These are phyloP conservation scores for Endocalyx cinctus DNA, from an alignment of 2,329 filamentous ascomycete genomes.

Conservation along the genomic window DNA sequence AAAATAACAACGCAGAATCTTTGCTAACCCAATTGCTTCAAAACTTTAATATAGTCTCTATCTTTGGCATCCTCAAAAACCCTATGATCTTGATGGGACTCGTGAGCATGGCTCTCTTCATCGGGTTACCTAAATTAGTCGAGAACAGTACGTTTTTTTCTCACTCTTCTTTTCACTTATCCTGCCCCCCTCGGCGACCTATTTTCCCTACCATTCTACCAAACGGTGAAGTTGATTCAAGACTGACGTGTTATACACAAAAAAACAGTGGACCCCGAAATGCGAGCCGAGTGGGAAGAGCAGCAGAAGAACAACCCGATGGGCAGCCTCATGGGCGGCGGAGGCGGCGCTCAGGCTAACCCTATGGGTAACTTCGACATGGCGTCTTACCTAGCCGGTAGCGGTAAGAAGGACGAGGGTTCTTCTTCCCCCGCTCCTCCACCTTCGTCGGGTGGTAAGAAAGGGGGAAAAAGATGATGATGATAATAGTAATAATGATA, in stretches of 20 bases:
- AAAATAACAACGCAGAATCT: constrained; percentile 7
- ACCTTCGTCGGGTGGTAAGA: constrained; percentile 36
- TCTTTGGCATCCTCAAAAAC: constrained; percentile 81
- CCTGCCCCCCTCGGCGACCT: constrained; percentile 1
- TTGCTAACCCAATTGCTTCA: too few relatives aligned
- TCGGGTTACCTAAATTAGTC: constrained; percentile 92
- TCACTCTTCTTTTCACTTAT: neutral
- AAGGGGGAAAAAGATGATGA: constrained; percentile 34
- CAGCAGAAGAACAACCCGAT: constrained; percentile 75
- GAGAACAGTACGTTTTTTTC: constrained; percentile 73
- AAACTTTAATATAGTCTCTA: constrained; percentile 56
- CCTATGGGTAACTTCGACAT: constrained; percentile 56
- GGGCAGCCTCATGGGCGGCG: constrained; percentile 48
- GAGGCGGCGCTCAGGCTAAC: constrained; percentile 31
- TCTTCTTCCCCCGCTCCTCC: too few relatives aligned
- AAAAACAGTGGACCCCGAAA: constrained; percentile 92
- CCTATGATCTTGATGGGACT: constrained; percentile 95
- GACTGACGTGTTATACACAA: too few relatives aligned
- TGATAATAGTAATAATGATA: too few relatives aligned
- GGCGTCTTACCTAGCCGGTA: constrained; percentile 59
- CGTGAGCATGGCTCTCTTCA: constrained; percentile 74
- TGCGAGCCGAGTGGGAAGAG: constrained; percentile 86
- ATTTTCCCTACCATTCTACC: neutral
- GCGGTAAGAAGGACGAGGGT: constrained; percentile 37
- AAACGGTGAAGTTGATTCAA: too few relatives aligned